Evolutionary conservation across 2,329 filamentous ascomycete genomes (phyloP), one percentile per base, ranked within the genome.

Genomic region (Pseudogymnoascus sp.): DNA sequence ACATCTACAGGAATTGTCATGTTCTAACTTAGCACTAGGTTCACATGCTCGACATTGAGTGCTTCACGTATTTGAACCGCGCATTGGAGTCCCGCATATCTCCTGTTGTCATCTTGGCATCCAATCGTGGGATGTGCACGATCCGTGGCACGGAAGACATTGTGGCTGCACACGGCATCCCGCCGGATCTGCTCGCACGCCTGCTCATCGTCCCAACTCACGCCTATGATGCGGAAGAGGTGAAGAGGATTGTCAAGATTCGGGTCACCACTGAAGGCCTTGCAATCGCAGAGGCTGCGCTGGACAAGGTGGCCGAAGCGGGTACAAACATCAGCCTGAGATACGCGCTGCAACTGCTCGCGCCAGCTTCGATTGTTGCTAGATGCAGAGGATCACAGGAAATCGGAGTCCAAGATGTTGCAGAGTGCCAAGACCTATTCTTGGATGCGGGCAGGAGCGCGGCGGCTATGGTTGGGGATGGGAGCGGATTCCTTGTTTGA

Each of bases 41-140:
- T 64, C 93, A 99, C 79, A 99, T 99, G 94, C 91, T 99, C 69
- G 94, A 99, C 75, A 89, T 99, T 68, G 94, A 99, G 79, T 96
- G 92, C 80, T 99, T 97, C 78, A 97, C 94, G 68, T 99, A 97
- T 77, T 86, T 99, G 71, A 97, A 97, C 81, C 90, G 92, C 72
- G 94, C 94, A n/a, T 83, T 99, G 68, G 94, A 99, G 81, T 92
- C 90, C 61, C 84, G 87, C 67, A 95, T 99, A 71, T 93, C 93
- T 1, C 94, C 94, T 62, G 96, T 99, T 71, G 94, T 99, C 64
- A 94, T 99, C 67, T 87, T 99, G 64, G 94, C 94, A 63, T 97
- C 94, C 41, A 99, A 99, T 79, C 88, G 94, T 70, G 94, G 94
- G 74, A 88, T 92, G 80, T 93, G 90, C 66, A 89, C 91, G 66